Evolutionary conservation across 2,329 filamentous ascomycete genomes (phyloP).

Genomic region (Aspergillus jensenii): DNA sequence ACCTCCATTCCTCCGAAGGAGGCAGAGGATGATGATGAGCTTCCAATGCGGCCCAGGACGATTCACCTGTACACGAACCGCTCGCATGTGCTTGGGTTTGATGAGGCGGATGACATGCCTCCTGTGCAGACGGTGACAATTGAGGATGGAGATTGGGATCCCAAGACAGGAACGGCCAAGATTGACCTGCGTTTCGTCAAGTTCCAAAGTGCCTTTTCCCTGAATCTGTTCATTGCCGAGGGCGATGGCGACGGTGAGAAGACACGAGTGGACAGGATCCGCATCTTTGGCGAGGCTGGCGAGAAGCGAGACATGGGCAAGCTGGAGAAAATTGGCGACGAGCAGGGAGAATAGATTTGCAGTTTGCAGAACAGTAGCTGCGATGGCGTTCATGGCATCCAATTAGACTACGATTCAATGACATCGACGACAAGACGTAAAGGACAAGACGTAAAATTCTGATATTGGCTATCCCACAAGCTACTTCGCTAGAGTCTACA

Average conservation of each 20-base stretch:
- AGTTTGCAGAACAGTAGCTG: neutral
- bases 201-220: slow-evolving; percentile 87
- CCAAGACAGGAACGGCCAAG: slow-evolving; percentile 67
- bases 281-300: slow-evolving; percentile 81
- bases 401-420: neutral
- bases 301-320: slow-evolving; percentile 93
- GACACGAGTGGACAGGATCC: slow-evolving; percentile 64
- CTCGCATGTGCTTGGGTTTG: slow-evolving; percentile 87
- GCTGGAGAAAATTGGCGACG: slow-evolving; percentile 89
- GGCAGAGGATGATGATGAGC: slow-evolving; percentile 66
- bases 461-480: neutral
- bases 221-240: slow-evolving; percentile 86
- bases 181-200: slow-evolving; percentile 85
- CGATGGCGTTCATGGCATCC: neutral
- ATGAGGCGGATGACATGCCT: slow-evolving; percentile 84
- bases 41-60: slow-evolving; percentile 75
- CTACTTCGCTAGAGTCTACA: neutral
- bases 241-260: slow-evolving; percentile 82
- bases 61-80: slow-evolving; percentile 87
- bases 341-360: slow-evolving; percentile 56
- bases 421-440: neutral
- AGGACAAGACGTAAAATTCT: neutral
- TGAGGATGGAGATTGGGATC: slow-evolving; percentile 74
- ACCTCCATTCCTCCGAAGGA: slow-evolving; percentile 65
- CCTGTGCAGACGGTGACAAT: slow-evolving; percentile 79